Base-by-base conservation (phyloP, 345 rosid genomes). In the Boechera divaricarpa region DNA sequence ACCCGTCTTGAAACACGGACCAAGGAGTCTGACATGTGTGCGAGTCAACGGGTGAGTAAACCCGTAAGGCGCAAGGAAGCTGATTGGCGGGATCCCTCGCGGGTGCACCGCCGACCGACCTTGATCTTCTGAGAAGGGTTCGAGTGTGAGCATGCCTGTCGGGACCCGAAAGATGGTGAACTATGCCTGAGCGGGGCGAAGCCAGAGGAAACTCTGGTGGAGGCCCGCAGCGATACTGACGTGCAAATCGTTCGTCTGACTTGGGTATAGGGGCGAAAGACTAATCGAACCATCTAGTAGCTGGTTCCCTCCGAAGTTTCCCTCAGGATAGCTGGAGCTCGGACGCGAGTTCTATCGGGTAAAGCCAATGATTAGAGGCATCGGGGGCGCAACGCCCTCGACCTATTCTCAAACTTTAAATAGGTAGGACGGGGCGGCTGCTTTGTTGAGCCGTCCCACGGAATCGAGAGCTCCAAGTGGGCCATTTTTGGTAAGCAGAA, bases 1-100 rank as follows among this genome's bases (percentile, higher is more conserved):
- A 74, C 87, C 83, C 79, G 77, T 82, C 85, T 85, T 85, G 87
- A 85, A 85, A 85, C 85, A 82, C 85, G 84, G 85, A 85, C 87
- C 83, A 85, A 85, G 87, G 84, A 80, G 83, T 80, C 81, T 77
- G 47, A 77, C 83, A 80, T 80, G 77, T 83, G 83, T 77, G 80
- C 80, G 80, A 83, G 83, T 83, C 82, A 83, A 77, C 80, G 74
- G 77, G 81, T 48, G 72, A 63, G 57, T 58, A 41, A 71, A 71
- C 67, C 63, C 52, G 58, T 53, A 26, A 53, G 58, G 55, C 28
- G 11, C 26, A 51, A 51, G 55, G 55, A 51, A 51, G 55, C 55
- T 51, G 55, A 51, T 51, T 51, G 55, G 55, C 29, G 16, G 55
- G 55, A 51, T 51, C 55, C 55, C n/a, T n/a, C n/a, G n/a, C n/a